Base-by-base conservation (phyloP, 441 rosid genomes). In the Brassica hybrid region DNA sequence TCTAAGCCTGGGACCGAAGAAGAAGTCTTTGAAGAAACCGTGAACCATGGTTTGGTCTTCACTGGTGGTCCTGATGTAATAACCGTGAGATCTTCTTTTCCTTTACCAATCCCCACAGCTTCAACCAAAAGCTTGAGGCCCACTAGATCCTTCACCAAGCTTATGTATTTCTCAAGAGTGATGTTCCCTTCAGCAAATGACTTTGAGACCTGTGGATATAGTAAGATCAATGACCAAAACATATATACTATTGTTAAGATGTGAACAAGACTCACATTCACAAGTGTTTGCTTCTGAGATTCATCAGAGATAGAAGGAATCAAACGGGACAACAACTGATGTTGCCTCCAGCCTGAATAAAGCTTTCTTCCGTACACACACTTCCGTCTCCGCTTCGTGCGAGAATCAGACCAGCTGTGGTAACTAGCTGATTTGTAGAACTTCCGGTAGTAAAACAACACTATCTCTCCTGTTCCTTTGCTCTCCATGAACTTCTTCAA, bases 101-200 rank as follows among this genome's bases (percentile, higher is more conserved):
- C 93, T 76, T 85, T 91, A 54, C 97, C 97, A 18, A 93, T 86
- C 11, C 86, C 91, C 43, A 93, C 84, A 50, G 92, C 91, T 71
- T 93, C 88, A 32, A 88, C 87, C 54, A 91, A 88, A 74, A 77
- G 78, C 79, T 11, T 69, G 67, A 86, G 75, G 72, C 96, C 92
- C 65, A 85, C 88, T 25, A 71, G 62, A 69, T 73, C 71, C 85
- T 84, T 87, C 78, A 91, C 74, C 5, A 10, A 14, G 58, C 16
- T 85, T 41, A 91, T 74, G 56, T 74, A 34, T 34, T 34, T 34
- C 41, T 34, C 41, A 34, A 34, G 41, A 34, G 41, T 34, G 41
- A 34, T 34, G 65, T 73, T 89, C 17, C 86, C 88, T 79, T 88
- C 89, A 38, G 86, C 75, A 84, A 83, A 88, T 72, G 90, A 82